Evolutionary conservation across 1,284 basidiomycete species (phyloP), one percentile per base, ranked within the genome.

Genomic region (Somion occarium): DNA sequence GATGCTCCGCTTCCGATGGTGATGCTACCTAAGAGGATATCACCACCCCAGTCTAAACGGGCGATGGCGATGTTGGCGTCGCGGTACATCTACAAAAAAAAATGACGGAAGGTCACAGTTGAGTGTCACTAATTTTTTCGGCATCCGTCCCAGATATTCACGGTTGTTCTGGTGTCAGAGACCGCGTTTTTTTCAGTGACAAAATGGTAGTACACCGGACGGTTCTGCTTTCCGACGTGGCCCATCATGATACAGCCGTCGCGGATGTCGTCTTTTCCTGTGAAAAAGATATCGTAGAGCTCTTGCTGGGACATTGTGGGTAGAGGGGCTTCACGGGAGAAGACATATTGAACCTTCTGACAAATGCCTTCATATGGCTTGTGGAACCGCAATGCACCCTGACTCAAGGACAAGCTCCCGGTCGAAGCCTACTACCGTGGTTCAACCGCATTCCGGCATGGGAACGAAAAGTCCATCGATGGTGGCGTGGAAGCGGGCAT

Each of bases 191-290:
- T 46, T 48, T 54, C 68, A 2, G 85, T 87, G 62, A 83, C 80
- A 65, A 88, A 86, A 58, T 76, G 78, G 62, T 80, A 80, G 68
- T 79, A 84, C 60, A 85, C 67, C 1, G 78, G 79, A 56, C 69
- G 71, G 64, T 82, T 79, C n/a, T n/a, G n/a, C n/a, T n/a, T n/a
- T 24, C 52, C 56, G 3, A 57, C 49, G 38, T 52, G 60, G 38
- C 84, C 83, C 54, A 88, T 85, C 70, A 87, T 70, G 54, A 82
- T 74, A 64, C 80, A 85, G 52, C 72, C 74, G 56, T 79, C 64
- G 38, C 83, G 78, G 38, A 83, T 83, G 69, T 87, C 77, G 61
- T 82, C 80, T 61, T 69, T 71, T 52, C 83, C 81, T 46, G 83
- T 83, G 72, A 87, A 88, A 68, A 79, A 86, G 25, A 88, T 69